Evolutionary conservation across 352 stramenopile species (phyloP).

Genomic region (Pilasporangium apinafurcum): DNA sequence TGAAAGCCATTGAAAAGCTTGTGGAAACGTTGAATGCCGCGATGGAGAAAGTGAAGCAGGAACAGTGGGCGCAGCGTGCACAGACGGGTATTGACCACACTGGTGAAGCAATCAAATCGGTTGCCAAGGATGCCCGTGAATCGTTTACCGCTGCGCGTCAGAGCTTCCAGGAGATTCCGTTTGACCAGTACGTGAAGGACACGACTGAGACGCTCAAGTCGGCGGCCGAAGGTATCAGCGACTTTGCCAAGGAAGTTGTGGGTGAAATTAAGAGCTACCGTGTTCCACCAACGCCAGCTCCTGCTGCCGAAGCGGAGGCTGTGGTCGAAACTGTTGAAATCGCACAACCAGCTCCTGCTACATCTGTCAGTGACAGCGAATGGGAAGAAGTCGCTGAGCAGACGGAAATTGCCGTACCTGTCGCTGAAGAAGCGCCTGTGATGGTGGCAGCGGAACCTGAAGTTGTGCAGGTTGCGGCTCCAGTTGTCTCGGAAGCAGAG

Average conservation of each 20-base stretch:
- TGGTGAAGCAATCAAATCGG: constrained; percentile 56
- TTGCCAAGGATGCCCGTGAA: constrained; percentile 46
- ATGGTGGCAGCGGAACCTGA: constrained; percentile 21
- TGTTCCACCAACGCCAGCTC: constrained; percentile 9
- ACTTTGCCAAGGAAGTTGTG: constrained; percentile 74
- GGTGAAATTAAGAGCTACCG: constrained; percentile 45
- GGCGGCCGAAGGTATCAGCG: constrained; percentile 58
- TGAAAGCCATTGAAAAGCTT: constrained; percentile 79
- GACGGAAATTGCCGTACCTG: constrained; percentile 11
- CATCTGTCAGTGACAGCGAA: constrained; percentile 40
- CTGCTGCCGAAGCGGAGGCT: constrained; percentile 11
- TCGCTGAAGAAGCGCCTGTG: not conserved
- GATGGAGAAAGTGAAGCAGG: constrained; percentile 83
- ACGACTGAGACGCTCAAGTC: constrained; percentile 76
- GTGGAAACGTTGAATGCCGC: constrained; percentile 68
- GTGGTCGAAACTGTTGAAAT: constrained; percentile 18
- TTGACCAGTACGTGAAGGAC: constrained; percentile 78
- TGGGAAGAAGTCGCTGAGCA: constrained; percentile 61
- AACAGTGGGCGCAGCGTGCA: constrained; percentile 59
- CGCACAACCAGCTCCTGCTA: constrained; percentile 4
- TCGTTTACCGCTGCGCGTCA: constrained; percentile 40
- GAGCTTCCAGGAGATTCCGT: constrained; percentile 74
- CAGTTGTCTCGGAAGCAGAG: constrained; percentile 51
- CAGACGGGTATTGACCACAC: constrained; percentile 50
- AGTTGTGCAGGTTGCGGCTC: constrained; percentile 24